phyloP scores from a whole-genome alignment of 371 early-diverging fungal species.

The Basidiobolus meristosporus region DNA sequence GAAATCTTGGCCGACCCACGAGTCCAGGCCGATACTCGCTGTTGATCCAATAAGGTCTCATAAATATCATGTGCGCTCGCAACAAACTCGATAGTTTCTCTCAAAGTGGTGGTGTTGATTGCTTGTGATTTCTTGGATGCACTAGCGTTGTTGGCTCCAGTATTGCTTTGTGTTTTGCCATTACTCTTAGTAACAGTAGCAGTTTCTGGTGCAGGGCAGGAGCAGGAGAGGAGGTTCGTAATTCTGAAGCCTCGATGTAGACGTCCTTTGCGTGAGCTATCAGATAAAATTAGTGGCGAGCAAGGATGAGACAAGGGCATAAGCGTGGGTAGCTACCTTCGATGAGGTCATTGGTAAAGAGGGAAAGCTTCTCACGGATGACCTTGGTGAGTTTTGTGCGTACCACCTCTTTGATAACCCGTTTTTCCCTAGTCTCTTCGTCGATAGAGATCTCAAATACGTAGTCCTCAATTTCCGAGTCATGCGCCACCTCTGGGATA shows the following conservation, averaged over 20 bases:
- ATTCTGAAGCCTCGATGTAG: constrained; percentile 40
- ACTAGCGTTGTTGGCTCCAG: not conserved
- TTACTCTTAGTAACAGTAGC: too few species aligned
- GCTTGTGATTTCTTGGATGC: too few species aligned
- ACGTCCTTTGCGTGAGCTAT: constrained; percentile 69
- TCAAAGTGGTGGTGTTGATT: constrained; percentile 48
- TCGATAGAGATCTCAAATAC: constrained; percentile 61
- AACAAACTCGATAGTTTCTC: constrained; percentile 64
- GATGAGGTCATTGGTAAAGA: constrained; percentile 57
- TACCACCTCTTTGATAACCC: constrained; percentile 45
- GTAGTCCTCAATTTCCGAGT: constrained; percentile 59
- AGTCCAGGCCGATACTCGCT: constrained; percentile 65
- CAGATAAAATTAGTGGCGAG: too few species aligned
- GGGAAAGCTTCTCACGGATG: constrained; percentile 37
- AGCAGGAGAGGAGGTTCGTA: constrained; percentile 10
- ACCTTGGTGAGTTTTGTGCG: constrained; percentile 38
- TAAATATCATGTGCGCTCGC: constrained; percentile 74
- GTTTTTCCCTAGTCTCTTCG: constrained; percentile 28
- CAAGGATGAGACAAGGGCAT: too few species aligned
- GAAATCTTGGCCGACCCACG: constrained; percentile 36
- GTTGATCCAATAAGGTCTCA: constrained; percentile 43
- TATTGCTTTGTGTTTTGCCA: constrained; percentile 4
- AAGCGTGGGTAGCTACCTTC: constrained; percentile 5
- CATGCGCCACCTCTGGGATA: constrained; percentile 85
- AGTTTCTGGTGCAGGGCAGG: too few species aligned